A percentile compares a stretch with the other conserved stretches of the same genome.
Conservation (phyloP, 75 land plant species). For the Adiantum capillusveneris region DNA sequence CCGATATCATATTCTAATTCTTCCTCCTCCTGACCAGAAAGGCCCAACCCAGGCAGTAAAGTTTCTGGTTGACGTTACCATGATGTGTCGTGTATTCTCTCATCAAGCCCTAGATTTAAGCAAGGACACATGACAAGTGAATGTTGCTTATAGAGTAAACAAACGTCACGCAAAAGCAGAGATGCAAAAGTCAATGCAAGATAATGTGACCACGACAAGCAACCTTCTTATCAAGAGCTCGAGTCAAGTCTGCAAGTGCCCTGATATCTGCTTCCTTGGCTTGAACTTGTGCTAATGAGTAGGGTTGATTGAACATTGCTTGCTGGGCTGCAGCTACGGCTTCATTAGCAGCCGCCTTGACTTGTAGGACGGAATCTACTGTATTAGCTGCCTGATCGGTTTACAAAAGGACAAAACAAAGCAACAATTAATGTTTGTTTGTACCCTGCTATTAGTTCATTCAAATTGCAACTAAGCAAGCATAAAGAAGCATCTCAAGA, state of each 20-base stretch:
- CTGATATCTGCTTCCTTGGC: conserved; percentile 81
- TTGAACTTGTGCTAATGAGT: conserved; percentile 43
- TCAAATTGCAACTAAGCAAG: too few species aligned
- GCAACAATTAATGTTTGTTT: too few species aligned
- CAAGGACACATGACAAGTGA: too few species aligned
- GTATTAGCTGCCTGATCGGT: conserved; percentile 24
- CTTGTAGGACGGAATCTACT: conserved; percentile 41
- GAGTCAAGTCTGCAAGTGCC: conserved; percentile 67
- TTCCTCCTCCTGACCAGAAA: too few species aligned
- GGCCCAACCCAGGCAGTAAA: too few species aligned
- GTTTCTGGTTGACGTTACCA: too few species aligned
- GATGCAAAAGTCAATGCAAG: background rate
- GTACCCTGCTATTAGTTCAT: too few species aligned
- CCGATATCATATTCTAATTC: too few species aligned
- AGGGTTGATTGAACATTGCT: conserved; percentile 47
- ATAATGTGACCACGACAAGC: background rate
- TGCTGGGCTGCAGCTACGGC: conserved; percentile 51
- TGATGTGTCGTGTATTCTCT: too few species aligned
- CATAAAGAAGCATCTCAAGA: too few species aligned
- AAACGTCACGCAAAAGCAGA: background rate
- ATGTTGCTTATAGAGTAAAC: background rate
- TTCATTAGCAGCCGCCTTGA: conserved; percentile 50
- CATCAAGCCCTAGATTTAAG: too few species aligned
- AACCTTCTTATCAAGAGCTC: conserved; percentile 79
- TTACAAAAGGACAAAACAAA: background rate